A percentile compares a stretch with the other conserved stretches of the same genome.
These are phyloP conservation scores for Exophiala alcalophila DNA, from an alignment of 2,329 filamentous ascomycete genomes.

Conservation along the genomic window DNA sequence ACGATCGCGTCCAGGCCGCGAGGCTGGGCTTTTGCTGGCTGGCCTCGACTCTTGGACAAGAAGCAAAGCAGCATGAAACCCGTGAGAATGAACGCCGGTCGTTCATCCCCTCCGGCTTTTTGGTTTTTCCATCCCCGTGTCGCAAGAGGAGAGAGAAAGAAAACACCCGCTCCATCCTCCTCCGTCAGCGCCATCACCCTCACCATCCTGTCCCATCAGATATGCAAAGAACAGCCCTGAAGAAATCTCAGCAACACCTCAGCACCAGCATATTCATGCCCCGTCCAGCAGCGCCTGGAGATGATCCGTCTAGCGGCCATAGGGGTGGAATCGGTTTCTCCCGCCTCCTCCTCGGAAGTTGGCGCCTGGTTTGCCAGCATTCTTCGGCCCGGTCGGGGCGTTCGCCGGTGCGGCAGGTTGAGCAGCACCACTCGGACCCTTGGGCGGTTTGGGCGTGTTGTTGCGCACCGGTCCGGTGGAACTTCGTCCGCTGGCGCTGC, in stretches of 20 bases:
- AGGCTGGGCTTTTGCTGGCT: no score
- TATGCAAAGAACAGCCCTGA: not conserved
- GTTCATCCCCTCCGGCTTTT: no score
- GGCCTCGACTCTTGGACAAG: no score
- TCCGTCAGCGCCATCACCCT: not conserved
- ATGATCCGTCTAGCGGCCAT: conserved; percentile 49
- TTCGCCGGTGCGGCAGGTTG: conserved; percentile 65
- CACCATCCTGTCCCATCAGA: not conserved
- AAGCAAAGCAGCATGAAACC: no score
- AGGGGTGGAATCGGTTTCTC: conserved; percentile 78
- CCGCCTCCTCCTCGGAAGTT: conserved; percentile 96
- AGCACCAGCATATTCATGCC: no score
- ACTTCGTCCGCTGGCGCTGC: conserved; percentile 46
- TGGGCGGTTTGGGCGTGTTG: conserved; percentile 41
- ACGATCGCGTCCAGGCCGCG: no score
- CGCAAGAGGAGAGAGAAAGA: no score
- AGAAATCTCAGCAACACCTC: no score
- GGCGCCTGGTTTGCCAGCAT: conserved; percentile 83
- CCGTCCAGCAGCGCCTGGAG: not conserved
- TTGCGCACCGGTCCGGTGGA: conserved; percentile 40
- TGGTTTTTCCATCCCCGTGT: no score
- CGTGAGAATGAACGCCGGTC: no score
- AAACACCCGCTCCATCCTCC: not conserved
- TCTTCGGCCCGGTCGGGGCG: conserved; percentile 93
- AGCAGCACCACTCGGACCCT: conserved; percentile 49